phyloP scores from a whole-genome alignment of 208 protist genomes.

The Acanthamoeba triangularis region DNA sequence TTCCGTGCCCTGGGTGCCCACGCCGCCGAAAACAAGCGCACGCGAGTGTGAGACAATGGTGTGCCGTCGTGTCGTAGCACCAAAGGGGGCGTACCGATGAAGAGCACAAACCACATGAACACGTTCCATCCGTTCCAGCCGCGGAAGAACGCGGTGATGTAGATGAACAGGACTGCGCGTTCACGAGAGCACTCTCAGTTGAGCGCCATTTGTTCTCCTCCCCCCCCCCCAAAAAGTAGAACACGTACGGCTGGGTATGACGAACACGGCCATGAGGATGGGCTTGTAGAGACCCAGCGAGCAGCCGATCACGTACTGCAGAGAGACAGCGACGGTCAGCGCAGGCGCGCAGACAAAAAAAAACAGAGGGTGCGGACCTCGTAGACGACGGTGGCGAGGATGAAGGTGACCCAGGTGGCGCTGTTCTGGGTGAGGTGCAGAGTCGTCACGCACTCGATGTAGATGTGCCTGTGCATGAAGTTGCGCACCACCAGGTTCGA shows the following conservation, averaged over 20 bases:
- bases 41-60: neutral
- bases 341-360: neutral
- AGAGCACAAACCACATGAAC: constrained; percentile 77
- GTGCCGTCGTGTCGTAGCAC: neutral
- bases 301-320: constrained; percentile 48
- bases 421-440: constrained; percentile 65
- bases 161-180: constrained; percentile 49
- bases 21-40: neutral
- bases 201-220: neutral
- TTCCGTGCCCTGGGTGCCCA: neutral
- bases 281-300: constrained; percentile 67
- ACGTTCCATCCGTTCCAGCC: constrained; percentile 67
- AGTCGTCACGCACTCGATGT: neutral
- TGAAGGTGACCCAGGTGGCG: constrained; percentile 67
- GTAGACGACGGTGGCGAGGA: constrained; percentile 42
- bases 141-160: constrained; percentile 41
- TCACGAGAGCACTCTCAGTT: neutral
- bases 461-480: constrained; percentile 75
- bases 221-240: neutral
- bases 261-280: constrained; percentile 52
- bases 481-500: constrained; percentile 72
- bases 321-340: neutral
- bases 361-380: neutral
- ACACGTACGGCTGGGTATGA: constrained; percentile 31
- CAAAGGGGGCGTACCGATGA: constrained; percentile 53